These are phyloP conservation scores for Populus hybrid DNA, from an alignment of 441 rosid genomes.

Conservation along the genomic window DNA sequence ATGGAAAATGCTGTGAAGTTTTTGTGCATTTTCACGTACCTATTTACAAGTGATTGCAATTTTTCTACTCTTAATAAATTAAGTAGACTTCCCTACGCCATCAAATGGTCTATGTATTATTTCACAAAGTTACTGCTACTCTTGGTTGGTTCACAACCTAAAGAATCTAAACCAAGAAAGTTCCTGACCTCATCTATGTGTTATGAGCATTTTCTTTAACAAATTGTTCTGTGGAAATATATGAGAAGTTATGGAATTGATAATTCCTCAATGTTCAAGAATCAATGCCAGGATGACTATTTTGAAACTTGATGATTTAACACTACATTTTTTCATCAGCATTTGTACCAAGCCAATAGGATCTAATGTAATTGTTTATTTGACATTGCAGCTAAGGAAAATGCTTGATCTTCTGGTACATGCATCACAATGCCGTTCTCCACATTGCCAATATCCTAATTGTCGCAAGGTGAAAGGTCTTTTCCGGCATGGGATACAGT, in stretches of 20 bases:
- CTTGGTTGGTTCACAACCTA: neutral
- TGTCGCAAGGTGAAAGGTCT: conserved; percentile 98
- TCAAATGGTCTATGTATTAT: no score
- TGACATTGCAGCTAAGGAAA: conserved; percentile 80
- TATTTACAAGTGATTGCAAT: neutral
- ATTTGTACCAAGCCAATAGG: neutral
- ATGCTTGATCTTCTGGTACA: conserved; percentile 99
- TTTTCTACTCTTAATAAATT: no score
- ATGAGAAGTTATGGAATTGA: neutral
- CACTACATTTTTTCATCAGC: neutral
- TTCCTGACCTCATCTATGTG: neutral
- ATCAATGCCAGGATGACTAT: neutral
- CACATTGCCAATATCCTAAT: conserved; percentile 90
- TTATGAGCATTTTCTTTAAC: neutral
- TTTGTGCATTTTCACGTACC: neutral
- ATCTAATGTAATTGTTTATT: conserved; percentile 15
- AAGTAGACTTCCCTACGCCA: no score
- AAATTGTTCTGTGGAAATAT: neutral
- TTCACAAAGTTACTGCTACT: neutral
- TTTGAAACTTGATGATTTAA: neutral
- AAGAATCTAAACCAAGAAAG: neutral
- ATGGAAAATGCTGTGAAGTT: neutral
- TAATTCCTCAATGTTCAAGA: neutral
- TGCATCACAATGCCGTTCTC: conserved; percentile 92
- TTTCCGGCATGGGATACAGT: conserved; percentile 91